Evolutionary conservation across 768 basidiomycete species (phyloP).

Genomic region (Cyclocybe aegerita): DNA sequence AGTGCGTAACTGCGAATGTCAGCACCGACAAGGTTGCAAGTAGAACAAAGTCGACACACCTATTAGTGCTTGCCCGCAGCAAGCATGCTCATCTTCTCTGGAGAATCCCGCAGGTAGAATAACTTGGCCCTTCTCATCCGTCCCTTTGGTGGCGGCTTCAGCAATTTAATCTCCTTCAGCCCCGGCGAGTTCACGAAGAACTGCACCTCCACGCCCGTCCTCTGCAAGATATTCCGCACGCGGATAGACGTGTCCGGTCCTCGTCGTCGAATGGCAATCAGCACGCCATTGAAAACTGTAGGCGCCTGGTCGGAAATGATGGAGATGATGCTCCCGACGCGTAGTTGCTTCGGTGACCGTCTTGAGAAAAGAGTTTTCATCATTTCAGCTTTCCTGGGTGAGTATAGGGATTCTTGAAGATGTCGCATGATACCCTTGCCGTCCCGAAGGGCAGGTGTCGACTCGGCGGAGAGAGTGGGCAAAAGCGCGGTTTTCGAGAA

Average conservation of each 20-base stretch:
- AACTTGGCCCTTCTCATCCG: slow-evolving; percentile 77
- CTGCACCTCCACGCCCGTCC: slow-evolving; percentile 92
- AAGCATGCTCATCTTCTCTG: slow-evolving; percentile 82
- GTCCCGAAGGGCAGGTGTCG: slow-evolving; percentile 46
- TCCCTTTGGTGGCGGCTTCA: slow-evolving; percentile 61
- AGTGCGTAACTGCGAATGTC: not conserved
- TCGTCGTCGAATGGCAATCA: slow-evolving; percentile 78
- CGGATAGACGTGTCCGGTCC: slow-evolving; percentile 88
- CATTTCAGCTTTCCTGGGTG: slow-evolving; percentile 68
- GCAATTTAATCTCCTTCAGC: slow-evolving; percentile 82
- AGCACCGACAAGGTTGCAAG: not conserved
- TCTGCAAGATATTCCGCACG: slow-evolving; percentile 86
- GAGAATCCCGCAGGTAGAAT: slow-evolving; percentile 79
- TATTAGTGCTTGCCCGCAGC: slow-evolving; percentile 42
- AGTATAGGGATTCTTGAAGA: slow-evolving; percentile 62
- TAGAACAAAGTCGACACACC: slow-evolving; percentile 2
- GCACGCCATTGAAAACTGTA: slow-evolving; percentile 83
- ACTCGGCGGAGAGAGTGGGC: slow-evolving; percentile 40
- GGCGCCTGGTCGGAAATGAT: slow-evolving; percentile 78
- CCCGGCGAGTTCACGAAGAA: slow-evolving; percentile 86
- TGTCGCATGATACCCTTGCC: slow-evolving; percentile 83
- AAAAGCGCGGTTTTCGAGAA: slow-evolving; percentile 72
- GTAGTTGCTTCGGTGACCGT: slow-evolving; percentile 63
- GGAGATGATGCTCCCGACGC: slow-evolving; percentile 84
- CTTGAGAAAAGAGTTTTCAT: slow-evolving; percentile 72